phyloP scores from a whole-genome alignment of 768 basidiomycete species.

The Xerocomellus chrysenteron region DNA sequence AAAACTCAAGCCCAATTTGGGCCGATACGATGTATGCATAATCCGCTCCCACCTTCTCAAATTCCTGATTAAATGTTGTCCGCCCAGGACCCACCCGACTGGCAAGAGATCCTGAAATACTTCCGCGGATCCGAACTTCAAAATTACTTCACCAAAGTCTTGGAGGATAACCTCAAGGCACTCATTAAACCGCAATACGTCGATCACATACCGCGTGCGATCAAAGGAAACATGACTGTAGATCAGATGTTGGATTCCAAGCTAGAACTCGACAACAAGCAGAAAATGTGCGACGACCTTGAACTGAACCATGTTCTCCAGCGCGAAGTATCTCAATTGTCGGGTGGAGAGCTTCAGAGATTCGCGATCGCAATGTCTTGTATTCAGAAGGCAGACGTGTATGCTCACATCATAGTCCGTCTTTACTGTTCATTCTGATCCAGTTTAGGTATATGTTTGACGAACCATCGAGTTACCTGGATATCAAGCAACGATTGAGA shows the following conservation, averaged over 20 bases:
- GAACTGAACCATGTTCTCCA: slow-evolving; percentile 86
- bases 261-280: slow-evolving; percentile 85
- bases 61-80: not conserved
- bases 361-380: slow-evolving; percentile 99
- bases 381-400: slow-evolving; percentile 95
- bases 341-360: slow-evolving; percentile 95
- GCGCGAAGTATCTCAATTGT: slow-evolving; percentile 82
- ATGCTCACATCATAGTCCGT: slow-evolving; percentile 33
- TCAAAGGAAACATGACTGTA: slow-evolving; percentile 88
- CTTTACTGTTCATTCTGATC: slow-evolving; percentile 1
- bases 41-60: not conserved
- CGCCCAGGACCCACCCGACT: slow-evolving; percentile 90
- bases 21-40: slow-evolving; percentile 83
- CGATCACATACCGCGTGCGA: slow-evolving; percentile 95
- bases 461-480: slow-evolving; percentile 97
- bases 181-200: slow-evolving; percentile 99
- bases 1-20: slow-evolving; percentile 96
- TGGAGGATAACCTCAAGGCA: slow-evolving; percentile 98
- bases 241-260: slow-evolving; percentile 91
- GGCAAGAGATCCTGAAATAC: slow-evolving; percentile 97
- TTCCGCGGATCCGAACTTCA: slow-evolving; percentile 99
- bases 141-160: slow-evolving; percentile 99
- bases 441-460: slow-evolving; percentile 91
- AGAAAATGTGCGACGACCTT: slow-evolving; percentile 79
- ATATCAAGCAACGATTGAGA: slow-evolving; percentile 91